These are phyloP conservation scores for Yamadazyma oceani DNA, from an alignment of 1,139 yeast species.

Conservation along the genomic window DNA sequence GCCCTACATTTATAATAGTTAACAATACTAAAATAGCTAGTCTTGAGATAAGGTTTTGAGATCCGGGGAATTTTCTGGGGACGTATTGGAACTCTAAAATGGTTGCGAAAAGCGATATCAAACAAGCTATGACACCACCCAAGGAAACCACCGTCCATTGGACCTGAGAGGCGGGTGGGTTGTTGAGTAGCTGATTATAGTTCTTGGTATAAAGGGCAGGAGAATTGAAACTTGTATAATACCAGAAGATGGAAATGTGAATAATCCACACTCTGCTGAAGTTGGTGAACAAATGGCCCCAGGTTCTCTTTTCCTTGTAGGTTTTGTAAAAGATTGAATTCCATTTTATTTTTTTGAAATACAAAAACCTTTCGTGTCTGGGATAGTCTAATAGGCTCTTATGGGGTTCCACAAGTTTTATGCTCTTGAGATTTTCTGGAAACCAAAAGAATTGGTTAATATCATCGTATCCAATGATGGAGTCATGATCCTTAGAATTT, in stretches of 20 bases:
- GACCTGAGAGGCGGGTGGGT: conserved; percentile 65
- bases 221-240: conserved; percentile 73
- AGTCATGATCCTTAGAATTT: conserved; percentile 64
- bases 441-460: conserved; percentile 86
- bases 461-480: conserved; percentile 82
- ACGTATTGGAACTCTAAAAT: conserved; percentile 63
- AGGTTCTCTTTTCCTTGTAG: conserved; percentile 69
- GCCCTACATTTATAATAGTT: conserved; percentile 51
- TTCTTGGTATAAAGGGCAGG: conserved; percentile 71
- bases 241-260: conserved; percentile 79
- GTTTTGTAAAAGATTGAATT: conserved; percentile 65
- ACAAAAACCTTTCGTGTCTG: conserved; percentile 43
- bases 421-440: conserved; percentile 55
- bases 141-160: conserved; percentile 63
- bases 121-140: conserved; percentile 71
- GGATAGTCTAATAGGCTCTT: conserved; percentile 44
- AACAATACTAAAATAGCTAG: conserved; percentile 43
- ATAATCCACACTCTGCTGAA: conserved; percentile 84
- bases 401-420: conserved; percentile 43
- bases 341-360: conserved; percentile 61
- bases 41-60: conserved; percentile 48
- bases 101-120: conserved; percentile 63
- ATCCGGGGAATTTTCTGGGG: conserved; percentile 71
- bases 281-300: conserved; percentile 76
- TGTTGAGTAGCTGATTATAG: conserved; percentile 57